Evolutionary conservation across 2,329 filamentous ascomycete genomes (phyloP).

Genomic region (Trichoderma breve): DNA sequence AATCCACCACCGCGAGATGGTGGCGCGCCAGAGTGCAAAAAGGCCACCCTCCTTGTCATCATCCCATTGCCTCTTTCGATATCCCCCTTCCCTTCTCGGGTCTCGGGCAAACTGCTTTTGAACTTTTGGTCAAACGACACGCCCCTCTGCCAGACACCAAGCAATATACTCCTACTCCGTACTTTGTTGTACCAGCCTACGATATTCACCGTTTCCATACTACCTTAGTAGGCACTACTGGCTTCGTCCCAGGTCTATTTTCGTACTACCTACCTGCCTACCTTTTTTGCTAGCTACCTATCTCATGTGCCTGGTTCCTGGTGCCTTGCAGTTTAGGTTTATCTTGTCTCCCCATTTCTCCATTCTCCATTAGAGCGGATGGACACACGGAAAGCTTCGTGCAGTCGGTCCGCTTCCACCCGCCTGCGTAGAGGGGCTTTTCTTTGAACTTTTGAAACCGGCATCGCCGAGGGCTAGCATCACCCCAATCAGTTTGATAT

Average conservation of each 20-base stretch:
- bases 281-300: background rate
- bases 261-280: background rate
- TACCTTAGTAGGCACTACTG: background rate
- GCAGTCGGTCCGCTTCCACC: background rate
- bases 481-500: background rate
- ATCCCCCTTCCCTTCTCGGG: background rate
- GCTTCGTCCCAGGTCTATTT: background rate
- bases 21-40: background rate
- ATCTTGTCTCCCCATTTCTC: background rate
- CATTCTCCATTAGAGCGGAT: background rate
- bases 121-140: background rate
- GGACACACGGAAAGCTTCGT: background rate
- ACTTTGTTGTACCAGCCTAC: background rate
- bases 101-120: background rate
- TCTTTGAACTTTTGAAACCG: slow-evolving; percentile 5
- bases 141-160: background rate
- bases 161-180: background rate
- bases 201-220: background rate
- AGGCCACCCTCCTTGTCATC: slow-evolving; percentile 12
- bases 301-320: slow-evolving; percentile 6
- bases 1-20: background rate
- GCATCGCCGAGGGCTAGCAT: slow-evolving; percentile 7
- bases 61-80: slow-evolving; percentile 2
- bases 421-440: background rate
- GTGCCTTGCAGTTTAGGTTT: slow-evolving; percentile 6